Percentiles rank a stretch among this genome's conserved stretches.
phyloP scores from a whole-genome alignment of 495 filamentous ascomycete species.

The Podospora didyma region DNA sequence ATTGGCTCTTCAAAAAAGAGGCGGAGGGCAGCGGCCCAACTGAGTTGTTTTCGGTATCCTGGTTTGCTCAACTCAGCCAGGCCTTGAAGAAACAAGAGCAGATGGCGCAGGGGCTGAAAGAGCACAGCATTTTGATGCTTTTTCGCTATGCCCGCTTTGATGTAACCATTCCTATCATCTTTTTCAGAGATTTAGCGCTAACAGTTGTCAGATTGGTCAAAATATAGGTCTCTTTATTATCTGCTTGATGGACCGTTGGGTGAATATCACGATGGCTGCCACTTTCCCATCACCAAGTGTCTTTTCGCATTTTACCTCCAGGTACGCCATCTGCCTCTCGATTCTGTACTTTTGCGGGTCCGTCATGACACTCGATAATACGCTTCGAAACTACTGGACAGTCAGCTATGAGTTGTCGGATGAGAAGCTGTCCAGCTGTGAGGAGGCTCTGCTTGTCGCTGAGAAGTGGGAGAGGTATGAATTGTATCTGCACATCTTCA shows the following conservation, averaged over 20 bases:
- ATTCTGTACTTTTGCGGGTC: constrained; percentile 27
- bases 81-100: constrained; percentile 22
- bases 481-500: neutral
- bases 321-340: constrained; percentile 26
- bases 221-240: constrained; percentile 28
- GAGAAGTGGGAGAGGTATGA: constrained; percentile 15
- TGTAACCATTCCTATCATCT: neutral
- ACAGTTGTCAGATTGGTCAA: constrained; percentile 14
- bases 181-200: neutral
- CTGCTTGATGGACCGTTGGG: constrained; percentile 29
- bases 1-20: constrained; percentile 21
- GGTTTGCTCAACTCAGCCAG: constrained; percentile 23
- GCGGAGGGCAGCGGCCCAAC: neutral
- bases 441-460: constrained; percentile 6
- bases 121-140: constrained; percentile 29
- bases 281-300: constrained; percentile 8
- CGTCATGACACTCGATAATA: constrained; percentile 21
- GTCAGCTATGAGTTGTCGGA: constrained; percentile 16
- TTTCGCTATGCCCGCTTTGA: constrained; percentile 23
- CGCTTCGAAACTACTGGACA: constrained; percentile 21
- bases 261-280: constrained; percentile 21
- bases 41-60: constrained; percentile 19
- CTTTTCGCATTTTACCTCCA: constrained; percentile 18
- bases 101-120: constrained; percentile 27
- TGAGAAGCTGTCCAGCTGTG: constrained; percentile 10